Evolutionary conservation across 805 yeast species (phyloP).

Genomic region (Candida loeiensis): DNA sequence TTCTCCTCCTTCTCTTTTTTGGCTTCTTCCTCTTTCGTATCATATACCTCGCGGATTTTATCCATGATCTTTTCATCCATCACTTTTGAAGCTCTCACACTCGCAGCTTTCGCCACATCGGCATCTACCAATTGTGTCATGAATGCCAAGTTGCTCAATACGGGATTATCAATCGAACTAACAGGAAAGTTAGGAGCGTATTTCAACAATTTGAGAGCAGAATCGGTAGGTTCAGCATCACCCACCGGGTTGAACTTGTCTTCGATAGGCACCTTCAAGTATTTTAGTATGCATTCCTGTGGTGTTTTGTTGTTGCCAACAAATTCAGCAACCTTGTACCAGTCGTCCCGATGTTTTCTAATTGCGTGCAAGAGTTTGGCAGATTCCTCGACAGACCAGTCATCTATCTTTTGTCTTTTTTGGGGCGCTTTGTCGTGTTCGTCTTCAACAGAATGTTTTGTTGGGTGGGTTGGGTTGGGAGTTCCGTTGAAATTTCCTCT

Average conservation of each 20-base stretch:
- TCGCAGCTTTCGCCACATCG: slow-evolving; percentile 79
- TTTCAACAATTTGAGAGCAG: slow-evolving; percentile 67
- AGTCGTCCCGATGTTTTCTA: slow-evolving; percentile 62
- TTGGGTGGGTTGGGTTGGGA: neutral
- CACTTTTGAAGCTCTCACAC: slow-evolving; percentile 54
- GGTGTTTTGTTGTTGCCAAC: slow-evolving; percentile 65
- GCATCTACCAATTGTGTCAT: slow-evolving; percentile 83
- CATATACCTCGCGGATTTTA: slow-evolving; percentile 33
- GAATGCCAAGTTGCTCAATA: slow-evolving; percentile 87
- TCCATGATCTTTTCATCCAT: slow-evolving; percentile 42
- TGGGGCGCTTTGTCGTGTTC: slow-evolving; percentile 7
- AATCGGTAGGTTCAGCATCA: slow-evolving; percentile 27
- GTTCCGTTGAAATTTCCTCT: slow-evolving; percentile 6
- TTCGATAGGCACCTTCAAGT: slow-evolving; percentile 77
- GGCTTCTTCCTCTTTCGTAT: slow-evolving; percentile 9
- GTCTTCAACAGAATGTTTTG: slow-evolving; percentile 3
- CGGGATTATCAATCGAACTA: slow-evolving; percentile 86
- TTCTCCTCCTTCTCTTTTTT: slow-evolving; percentile 10
- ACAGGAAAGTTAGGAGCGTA: slow-evolving; percentile 84
- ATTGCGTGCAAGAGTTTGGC: slow-evolving; percentile 60
- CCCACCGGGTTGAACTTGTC: slow-evolving; percentile 50
- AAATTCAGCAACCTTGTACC: slow-evolving; percentile 70
- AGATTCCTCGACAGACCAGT: slow-evolving; percentile 70
- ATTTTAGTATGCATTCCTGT: slow-evolving; percentile 76
- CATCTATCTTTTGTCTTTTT: slow-evolving; percentile 27